Evolutionary conservation across 805 yeast genomes (phyloP), one percentile per base, ranked within the genome.

Genomic region (Starmera pachycereana): DNA sequence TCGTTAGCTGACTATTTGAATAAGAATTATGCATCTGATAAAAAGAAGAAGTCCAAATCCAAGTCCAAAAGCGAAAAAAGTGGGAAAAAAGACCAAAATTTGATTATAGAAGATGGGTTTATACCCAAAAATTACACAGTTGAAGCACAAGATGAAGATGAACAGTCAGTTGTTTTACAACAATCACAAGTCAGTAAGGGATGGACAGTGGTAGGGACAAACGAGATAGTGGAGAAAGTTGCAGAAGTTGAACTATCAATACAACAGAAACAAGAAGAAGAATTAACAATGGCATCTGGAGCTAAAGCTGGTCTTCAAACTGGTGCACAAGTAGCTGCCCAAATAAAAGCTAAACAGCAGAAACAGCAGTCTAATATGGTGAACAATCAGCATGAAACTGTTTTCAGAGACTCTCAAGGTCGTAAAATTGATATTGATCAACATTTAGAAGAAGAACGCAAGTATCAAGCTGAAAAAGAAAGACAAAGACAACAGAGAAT

Each of bases 401-500:
- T 76, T 0, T 72, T 71, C 49, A 70, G 92, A 65, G 90, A 83
- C 52, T 60, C 71, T 3, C 52, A 68, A 1, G 94, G 94, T 13
- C 61, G 72, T 29, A 65, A 62, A 16, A 60, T 80, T 4, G 71
- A 74, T 45, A 54, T 71, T 37, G 53, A 59, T 18, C 47, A 45
- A 32, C 43, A 50, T 36, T 41, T 53, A 44, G 47, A 54, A 32
- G 51, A 59, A 40, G 48, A 56, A 28, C 37, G 47, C 37, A 48
- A 56, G 33, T 56, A 54, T 22, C 53, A 52, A 41, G 47, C 50
- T 40, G 41, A 53, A 31, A 57, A 54, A 33, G 60, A 56, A 37
- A 41, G 40, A 18, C 55, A 52, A 45, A 54, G 55, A 50, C 55
- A 48, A 37, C 44, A 48, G 38, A 51, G 45, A 46, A 49, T 53